These are phyloP conservation scores for Benincasa hispida DNA, from an alignment of 306 rosid genomes.

Conservation along the genomic window DNA sequence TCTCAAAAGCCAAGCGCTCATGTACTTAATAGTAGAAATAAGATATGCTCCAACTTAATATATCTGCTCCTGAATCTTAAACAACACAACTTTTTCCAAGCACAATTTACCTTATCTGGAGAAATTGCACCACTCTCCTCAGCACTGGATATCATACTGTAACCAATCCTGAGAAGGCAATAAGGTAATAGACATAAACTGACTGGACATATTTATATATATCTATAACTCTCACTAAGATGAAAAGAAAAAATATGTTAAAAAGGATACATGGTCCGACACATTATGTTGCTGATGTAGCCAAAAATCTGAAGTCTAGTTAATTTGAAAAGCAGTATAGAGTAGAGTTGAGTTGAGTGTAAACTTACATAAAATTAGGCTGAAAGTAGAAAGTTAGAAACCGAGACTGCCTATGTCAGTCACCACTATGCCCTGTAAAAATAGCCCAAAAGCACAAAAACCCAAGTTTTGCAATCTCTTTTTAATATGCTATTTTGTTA, in stretches of 20 bases:
- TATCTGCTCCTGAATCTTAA: not conserved
- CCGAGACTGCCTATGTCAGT: not conserved
- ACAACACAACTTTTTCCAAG: not conserved
- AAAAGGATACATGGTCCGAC: not conserved
- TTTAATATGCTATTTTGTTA: not conserved
- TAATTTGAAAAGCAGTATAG: not conserved
- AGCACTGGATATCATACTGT: conserved; percentile 71
- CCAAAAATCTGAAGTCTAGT: not conserved
- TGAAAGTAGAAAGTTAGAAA: not conserved
- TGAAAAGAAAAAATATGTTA: not conserved
- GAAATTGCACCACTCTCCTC: conserved; percentile 66
- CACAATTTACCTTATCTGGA: conserved; percentile 56
- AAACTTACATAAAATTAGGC: not conserved
- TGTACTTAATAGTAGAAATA: not conserved
- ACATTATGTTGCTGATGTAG: not conserved
- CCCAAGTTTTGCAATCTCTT: not conserved
- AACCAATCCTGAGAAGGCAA: conserved; percentile 63
- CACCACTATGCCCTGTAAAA: not conserved
- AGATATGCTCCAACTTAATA: not conserved
- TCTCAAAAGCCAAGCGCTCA: not conserved
- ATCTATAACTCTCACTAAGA: not conserved
- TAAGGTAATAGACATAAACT: not conserved
- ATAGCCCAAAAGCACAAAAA: not conserved
- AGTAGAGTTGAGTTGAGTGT: not conserved
- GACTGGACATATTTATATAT: not conserved